phyloP scores from a whole-genome alignment of 2,329 filamentous ascomycete species.

The Scytalidium lignicola region DNA sequence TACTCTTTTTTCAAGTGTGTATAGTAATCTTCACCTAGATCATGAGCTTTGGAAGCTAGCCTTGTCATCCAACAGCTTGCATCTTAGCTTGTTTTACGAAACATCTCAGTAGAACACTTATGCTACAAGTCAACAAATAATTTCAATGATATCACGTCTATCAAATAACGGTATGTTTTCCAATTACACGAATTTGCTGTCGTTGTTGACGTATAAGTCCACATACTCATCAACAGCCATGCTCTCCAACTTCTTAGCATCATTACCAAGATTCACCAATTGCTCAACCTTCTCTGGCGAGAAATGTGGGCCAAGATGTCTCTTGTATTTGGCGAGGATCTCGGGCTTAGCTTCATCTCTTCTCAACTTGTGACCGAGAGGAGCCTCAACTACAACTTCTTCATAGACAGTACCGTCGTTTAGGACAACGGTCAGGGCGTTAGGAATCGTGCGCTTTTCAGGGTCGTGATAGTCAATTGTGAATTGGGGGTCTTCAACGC shows the following conservation, averaged over 20 bases:
- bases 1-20: too few species aligned
- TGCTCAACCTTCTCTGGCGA: conserved; percentile 71
- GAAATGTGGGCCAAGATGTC: conserved; percentile 83
- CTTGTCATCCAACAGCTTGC: too few species aligned
- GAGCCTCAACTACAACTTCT: conserved; percentile 89
- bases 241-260: conserved; percentile 68
- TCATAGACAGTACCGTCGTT: conserved; percentile 90
- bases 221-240: conserved; percentile 91
- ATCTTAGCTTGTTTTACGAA: too few species aligned
- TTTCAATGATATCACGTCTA: not conserved
- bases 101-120: too few species aligned
- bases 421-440: conserved; percentile 89
- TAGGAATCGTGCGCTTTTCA: conserved; percentile 89
- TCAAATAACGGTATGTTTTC: not conserved
- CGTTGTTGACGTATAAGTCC: conserved; percentile 67
- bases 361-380: conserved; percentile 83
- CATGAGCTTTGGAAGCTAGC: too few species aligned
- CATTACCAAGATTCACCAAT: conserved; percentile 73
- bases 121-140: not conserved
- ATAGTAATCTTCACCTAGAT: too few species aligned
- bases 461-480: conserved; percentile 96
- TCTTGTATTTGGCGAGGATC: conserved; percentile 92
- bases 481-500: conserved; percentile 93
- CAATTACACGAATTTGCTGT: conserved; percentile 52
- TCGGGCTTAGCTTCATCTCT: conserved; percentile 97